Conservation (phyloP, 106 monocot genomes). For the Gastrodia elata region DNA sequence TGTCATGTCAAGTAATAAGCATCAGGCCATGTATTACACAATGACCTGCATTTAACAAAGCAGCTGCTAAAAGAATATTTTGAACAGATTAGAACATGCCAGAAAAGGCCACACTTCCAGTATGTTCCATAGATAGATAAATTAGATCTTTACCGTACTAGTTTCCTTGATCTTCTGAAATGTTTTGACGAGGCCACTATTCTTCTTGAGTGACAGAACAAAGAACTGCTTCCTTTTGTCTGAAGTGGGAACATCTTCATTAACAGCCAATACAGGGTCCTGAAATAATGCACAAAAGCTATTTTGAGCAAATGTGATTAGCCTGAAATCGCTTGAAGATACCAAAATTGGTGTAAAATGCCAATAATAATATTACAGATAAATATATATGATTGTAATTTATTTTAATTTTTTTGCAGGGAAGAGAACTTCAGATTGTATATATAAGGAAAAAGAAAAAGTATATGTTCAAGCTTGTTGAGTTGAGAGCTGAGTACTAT, state of each 20-base stretch:
- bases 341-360: background rate
- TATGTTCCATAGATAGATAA: background rate
- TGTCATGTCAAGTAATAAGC: background rate
- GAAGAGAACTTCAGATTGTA: no score
- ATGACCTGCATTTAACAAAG: background rate
- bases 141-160: slow-evolving; percentile 49
- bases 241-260: slow-evolving; percentile 17
- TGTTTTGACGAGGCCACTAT: slow-evolving; percentile 61
- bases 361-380: no score
- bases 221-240: slow-evolving; percentile 15
- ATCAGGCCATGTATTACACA: background rate
- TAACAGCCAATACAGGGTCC: slow-evolving; percentile 30
- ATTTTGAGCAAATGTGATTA: background rate
- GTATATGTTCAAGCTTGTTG: no score
- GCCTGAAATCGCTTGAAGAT: background rate
- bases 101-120: background rate
- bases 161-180: slow-evolving; percentile 82
- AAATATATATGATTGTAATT: no score
- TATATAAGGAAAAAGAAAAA: no score
- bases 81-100: background rate
- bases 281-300: slow-evolving; percentile 18
- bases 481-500: no score
- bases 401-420: no score
- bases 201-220: slow-evolving; percentile 35
- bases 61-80: background rate